phyloP scores from a whole-genome alignment of 2,329 filamentous ascomycete species.

The Aureobasidium musti region DNA sequence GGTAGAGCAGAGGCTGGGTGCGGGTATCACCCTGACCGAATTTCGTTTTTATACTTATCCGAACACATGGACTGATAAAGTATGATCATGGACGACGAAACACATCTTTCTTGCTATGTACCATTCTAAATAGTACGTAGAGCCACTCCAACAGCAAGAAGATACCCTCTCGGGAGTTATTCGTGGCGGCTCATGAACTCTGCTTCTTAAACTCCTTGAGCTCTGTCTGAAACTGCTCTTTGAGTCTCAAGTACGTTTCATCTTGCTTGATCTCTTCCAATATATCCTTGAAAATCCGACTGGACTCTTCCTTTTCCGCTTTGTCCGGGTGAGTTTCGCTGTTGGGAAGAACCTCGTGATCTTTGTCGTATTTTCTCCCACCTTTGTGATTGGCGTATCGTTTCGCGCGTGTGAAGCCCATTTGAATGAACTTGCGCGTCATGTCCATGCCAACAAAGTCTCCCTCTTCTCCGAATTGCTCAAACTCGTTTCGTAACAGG shows the following conservation, averaged over 20 bases:
- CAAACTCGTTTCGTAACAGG: constrained; percentile 55
- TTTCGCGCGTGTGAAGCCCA: constrained; percentile 64
- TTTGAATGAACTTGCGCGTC: constrained; percentile 65
- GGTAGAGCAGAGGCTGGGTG: not conserved
- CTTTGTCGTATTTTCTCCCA: constrained; percentile 42
- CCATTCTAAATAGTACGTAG: not conserved
- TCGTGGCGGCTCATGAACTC: not conserved
- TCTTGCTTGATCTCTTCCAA: constrained; percentile 53
- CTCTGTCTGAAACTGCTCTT: constrained; percentile 52
- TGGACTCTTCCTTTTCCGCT: constrained; percentile 55
- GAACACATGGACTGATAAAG: too few relatives aligned
- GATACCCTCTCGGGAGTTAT: not conserved
- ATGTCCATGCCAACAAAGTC: constrained; percentile 68
- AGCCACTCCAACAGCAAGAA: not conserved
- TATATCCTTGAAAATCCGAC: constrained; percentile 52
- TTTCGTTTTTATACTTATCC: not conserved
- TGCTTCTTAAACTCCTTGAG: constrained; percentile 41
- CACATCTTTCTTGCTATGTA: not conserved
- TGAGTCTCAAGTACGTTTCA: constrained; percentile 50
- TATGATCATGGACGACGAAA: not conserved
- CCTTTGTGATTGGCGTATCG: constrained; percentile 60
- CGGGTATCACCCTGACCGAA: not conserved
- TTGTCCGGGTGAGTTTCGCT: constrained; percentile 50
- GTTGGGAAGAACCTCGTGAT: constrained; percentile 43
- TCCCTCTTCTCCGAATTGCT: constrained; percentile 52